Percentiles rank a stretch among this genome's conserved stretches.
phyloP scores from a whole-genome alignment of 2,329 filamentous ascomycete genomes.

The Albifimbria verrucaria region DNA sequence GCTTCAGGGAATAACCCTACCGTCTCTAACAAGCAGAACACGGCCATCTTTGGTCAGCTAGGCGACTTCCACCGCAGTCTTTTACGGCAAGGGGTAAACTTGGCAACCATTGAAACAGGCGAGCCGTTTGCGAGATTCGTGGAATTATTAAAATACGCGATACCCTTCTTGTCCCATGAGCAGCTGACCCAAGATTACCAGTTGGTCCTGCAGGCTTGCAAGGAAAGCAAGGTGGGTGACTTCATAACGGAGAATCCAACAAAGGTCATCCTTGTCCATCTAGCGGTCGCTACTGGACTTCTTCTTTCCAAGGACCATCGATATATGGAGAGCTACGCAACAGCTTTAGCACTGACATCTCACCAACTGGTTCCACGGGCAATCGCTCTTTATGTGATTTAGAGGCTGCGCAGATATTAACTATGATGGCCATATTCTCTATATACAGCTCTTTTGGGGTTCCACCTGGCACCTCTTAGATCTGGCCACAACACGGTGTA shows the following conservation, averaged over 20 bases:
- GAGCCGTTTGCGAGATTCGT: conserved; percentile 5
- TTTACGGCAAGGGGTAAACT: conserved; percentile 5
- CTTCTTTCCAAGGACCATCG: conserved; percentile 6
- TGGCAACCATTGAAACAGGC: conserved; percentile 5
- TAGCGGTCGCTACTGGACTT: conserved; percentile 6
- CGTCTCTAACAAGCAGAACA: conserved; percentile 3
- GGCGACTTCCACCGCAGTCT: conserved; percentile 8
- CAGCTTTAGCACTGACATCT: conserved; percentile 4
- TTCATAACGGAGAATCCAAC: conserved; percentile 2
- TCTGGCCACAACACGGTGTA: conserved; percentile 8
- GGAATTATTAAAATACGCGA: background rate
- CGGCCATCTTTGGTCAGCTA: conserved; percentile 4
- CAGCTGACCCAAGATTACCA: background rate
- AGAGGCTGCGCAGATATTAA: conserved; percentile 7
- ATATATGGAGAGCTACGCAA: conserved; percentile 9
- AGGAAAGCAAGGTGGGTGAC: background rate
- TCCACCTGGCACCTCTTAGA: conserved; percentile 10
- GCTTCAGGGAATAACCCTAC: conserved; percentile 8
- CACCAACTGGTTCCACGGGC: conserved; percentile 6
- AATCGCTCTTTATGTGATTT: conserved; percentile 1
- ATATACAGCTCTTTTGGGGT: conserved; percentile 7
- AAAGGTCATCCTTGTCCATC: conserved; percentile 4
- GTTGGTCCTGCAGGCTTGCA: background rate
- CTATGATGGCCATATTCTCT: conserved; percentile 5
- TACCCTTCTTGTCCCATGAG: conserved; percentile 4